These are phyloP conservation scores for Xylariales sp. DNA, from an alignment of 2,329 filamentous ascomycete genomes.

Conservation along the genomic window DNA sequence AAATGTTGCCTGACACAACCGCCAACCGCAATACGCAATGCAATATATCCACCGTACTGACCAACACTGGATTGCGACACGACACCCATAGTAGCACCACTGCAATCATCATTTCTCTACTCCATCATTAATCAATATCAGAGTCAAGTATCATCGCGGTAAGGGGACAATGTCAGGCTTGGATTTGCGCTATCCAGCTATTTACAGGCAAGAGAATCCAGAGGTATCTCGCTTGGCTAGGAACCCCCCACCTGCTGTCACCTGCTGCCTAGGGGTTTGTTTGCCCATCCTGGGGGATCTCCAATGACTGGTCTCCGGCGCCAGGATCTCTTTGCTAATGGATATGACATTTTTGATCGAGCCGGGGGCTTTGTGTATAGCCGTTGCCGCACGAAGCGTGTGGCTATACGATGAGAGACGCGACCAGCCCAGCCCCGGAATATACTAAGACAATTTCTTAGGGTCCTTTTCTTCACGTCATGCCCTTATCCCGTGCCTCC, in stretches of 20 bases:
- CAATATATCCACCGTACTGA: too few species aligned
- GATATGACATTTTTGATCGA: slow-evolving; percentile 22
- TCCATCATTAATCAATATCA: too few species aligned
- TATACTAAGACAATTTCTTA: slow-evolving; percentile 14
- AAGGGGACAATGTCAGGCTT: slow-evolving; percentile 27
- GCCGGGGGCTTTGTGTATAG: slow-evolving; percentile 31
- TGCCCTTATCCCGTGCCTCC: slow-evolving; percentile 22
- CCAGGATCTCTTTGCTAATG: slow-evolving; percentile 7
- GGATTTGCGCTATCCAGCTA: slow-evolving; percentile 30
- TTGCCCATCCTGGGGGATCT: slow-evolving; percentile 4
- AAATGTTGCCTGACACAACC: too few species aligned
- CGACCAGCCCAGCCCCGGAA: slow-evolving; percentile 47
- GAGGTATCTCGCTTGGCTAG: slow-evolving; percentile 24
- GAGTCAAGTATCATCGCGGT: too few species aligned
- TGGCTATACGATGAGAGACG: slow-evolving; percentile 36
- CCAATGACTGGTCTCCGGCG: neutral
- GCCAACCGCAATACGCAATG: too few species aligned
- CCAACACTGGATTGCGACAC: too few species aligned
- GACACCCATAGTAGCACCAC: too few species aligned
- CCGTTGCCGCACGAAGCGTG: slow-evolving; percentile 11
- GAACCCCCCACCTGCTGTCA: slow-evolving; percentile 28
- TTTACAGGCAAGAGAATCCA: slow-evolving; percentile 21
- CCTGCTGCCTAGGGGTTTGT: slow-evolving; percentile 22
- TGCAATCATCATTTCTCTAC: too few species aligned
- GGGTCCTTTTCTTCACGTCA: slow-evolving; percentile 17